Percentiles rank a stretch among this genome's conserved stretches.
These are phyloP conservation scores for Straminergon stramineum DNA, from an alignment of 225 moss, liverwort and hornwort genomes.

Conservation along the genomic window DNA sequence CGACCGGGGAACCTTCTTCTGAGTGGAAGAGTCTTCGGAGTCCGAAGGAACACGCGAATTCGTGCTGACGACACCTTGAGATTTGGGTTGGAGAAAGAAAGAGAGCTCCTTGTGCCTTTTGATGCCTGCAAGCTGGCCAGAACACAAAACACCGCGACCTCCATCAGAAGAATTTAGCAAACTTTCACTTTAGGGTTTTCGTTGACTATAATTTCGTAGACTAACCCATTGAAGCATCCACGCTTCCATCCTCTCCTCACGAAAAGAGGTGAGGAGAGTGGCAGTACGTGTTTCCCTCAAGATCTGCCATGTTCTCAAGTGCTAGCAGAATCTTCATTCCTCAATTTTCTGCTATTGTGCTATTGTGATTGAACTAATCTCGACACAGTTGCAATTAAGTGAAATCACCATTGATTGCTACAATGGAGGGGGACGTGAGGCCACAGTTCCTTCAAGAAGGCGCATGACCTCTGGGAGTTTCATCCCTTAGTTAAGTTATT, in stretches of 20 bases:
- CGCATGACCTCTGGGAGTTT: not conserved
- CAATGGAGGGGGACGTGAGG: not conserved
- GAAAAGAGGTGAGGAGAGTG: not conserved
- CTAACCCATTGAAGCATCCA: not conserved
- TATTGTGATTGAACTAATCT: not conserved
- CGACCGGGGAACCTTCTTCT: slow-evolving; percentile 59
- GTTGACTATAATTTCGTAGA: not conserved
- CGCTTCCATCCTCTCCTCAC: not conserved
- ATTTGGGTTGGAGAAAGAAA: slow-evolving; percentile 68
- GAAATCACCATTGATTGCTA: not conserved
- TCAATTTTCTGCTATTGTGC: not conserved
- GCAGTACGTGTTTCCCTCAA: not conserved
- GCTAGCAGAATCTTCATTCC: not conserved
- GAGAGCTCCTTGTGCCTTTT: slow-evolving; percentile 73
- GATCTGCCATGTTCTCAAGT: not conserved
- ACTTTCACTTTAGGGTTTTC: not conserved
- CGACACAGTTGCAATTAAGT: not conserved
- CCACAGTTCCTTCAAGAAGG: not conserved
- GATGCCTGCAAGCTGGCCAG: slow-evolving; percentile 76
- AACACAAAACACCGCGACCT: not conserved
- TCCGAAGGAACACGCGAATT: slow-evolving; percentile 38
- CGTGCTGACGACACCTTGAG: slow-evolving; percentile 33
- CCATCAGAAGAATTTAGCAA: not conserved
- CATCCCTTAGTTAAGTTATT: not conserved
- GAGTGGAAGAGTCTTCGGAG: slow-evolving; percentile 73